Evolutionary conservation across 2,329 filamentous ascomycete genomes (phyloP).

Genomic region (Sarocladium strictum): DNA sequence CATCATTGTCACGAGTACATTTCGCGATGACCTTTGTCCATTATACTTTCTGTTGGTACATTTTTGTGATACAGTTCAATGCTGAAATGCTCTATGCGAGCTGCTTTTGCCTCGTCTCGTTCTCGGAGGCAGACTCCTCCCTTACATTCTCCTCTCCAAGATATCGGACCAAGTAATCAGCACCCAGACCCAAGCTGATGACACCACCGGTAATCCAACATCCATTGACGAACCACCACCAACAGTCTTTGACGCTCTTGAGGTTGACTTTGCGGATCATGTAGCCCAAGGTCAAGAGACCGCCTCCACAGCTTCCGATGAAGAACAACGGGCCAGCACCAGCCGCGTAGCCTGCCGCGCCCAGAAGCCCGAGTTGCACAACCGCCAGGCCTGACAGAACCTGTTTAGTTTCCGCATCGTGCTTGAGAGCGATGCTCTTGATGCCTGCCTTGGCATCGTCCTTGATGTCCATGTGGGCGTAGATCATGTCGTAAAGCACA

Average conservation of each 20-base stretch:
- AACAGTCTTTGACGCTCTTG: slow-evolving; percentile 61
- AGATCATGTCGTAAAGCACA: slow-evolving; percentile 86
- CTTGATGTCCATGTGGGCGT: slow-evolving; percentile 85
- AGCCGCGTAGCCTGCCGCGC: slow-evolving; percentile 60
- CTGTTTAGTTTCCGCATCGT: slow-evolving; percentile 70
- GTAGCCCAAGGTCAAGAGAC: slow-evolving; percentile 50
- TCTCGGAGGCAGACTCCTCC: not conserved
- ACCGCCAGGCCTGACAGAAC: slow-evolving; percentile 66
- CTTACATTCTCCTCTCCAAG: slow-evolving; percentile 7
- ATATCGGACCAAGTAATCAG: slow-evolving; percentile 53
- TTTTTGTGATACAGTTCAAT: not conserved
- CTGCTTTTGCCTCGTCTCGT: not conserved
- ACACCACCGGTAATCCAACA: slow-evolving; percentile 62
- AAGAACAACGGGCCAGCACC: slow-evolving; percentile 67
- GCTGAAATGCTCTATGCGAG: not conserved
- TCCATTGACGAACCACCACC: slow-evolving; percentile 73
- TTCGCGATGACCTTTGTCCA: not conserved
- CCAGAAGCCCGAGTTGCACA: slow-evolving; percentile 63
- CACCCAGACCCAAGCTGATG: slow-evolving; percentile 52
- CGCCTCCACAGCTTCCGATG: slow-evolving; percentile 60
- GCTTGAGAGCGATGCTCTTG: slow-evolving; percentile 79
- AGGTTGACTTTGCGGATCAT: slow-evolving; percentile 66
- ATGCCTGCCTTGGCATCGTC: slow-evolving; percentile 83
- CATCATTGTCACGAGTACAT: not conserved
- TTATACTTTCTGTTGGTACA: slow-evolving; percentile 3